Evolutionary conservation across 2,329 filamentous ascomycete species (phyloP).

Genomic region (Penicillium sp.): DNA sequence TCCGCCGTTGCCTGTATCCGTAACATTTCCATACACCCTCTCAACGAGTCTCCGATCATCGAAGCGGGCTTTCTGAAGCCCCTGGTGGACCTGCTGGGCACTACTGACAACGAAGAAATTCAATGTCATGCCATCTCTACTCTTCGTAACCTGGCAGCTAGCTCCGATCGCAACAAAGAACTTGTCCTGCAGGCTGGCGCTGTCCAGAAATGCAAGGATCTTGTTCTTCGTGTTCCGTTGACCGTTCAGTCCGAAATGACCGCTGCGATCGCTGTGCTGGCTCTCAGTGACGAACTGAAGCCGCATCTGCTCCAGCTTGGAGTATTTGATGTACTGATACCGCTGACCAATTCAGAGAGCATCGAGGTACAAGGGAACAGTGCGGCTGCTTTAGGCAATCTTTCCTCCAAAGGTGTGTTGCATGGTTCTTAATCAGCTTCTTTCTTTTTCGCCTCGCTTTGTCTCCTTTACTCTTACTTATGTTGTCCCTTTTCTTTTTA

Average conservation of each 20-base stretch:
- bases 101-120: slow-evolving; percentile 97
- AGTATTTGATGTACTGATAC: slow-evolving; percentile 94
- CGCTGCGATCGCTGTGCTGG: slow-evolving; percentile 94
- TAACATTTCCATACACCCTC: slow-evolving; percentile 96
- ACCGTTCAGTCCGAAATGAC: slow-evolving; percentile 99
- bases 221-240: slow-evolving; percentile 87
- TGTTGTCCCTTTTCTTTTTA: neutral
- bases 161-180: slow-evolving; percentile 96
- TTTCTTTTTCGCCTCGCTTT: neutral
- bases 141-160: slow-evolving; percentile 88
- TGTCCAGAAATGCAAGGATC: slow-evolving; percentile 96
- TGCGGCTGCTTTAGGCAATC: slow-evolving; percentile 87
- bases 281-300: slow-evolving; percentile 93
- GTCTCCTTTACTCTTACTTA: too few species aligned
- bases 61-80: slow-evolving; percentile 95
- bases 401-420: slow-evolving; percentile 86
- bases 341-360: slow-evolving; percentile 88
- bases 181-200: slow-evolving; percentile 95
- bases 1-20: slow-evolving; percentile 97
- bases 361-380: slow-evolving; percentile 99
- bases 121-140: slow-evolving; percentile 99
- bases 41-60: slow-evolving; percentile 98
- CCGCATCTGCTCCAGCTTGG: slow-evolving; percentile 83
- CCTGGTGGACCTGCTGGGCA: slow-evolving; percentile 86
- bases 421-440: neutral